Conservation (phyloP, 2,329 filamentous ascomycete species). For the Apiospora pterosperma region DNA sequence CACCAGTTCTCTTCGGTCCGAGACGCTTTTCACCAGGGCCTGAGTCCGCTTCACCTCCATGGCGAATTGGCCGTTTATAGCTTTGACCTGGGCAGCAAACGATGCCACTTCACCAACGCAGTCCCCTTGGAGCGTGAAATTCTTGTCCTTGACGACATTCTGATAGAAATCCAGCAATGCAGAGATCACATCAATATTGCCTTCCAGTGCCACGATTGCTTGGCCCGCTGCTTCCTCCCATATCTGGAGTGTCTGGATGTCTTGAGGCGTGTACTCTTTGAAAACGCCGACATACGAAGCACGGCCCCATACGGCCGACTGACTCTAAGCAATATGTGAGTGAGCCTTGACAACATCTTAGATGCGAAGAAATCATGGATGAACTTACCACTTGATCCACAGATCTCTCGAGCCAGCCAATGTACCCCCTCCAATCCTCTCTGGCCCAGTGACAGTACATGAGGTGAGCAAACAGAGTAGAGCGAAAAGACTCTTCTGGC, state of each 20-base stretch:
- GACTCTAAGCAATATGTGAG: background rate
- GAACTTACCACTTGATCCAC: constrained; percentile 26
- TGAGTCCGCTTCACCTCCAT: constrained; percentile 33
- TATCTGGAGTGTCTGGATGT: constrained; percentile 33
- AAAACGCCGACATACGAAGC: background rate
- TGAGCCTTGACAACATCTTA: constrained; percentile 7
- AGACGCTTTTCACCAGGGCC: constrained; percentile 29
- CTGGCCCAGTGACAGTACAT: constrained; percentile 36
- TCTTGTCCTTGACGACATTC: constrained; percentile 14
- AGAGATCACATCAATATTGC: constrained; percentile 34
- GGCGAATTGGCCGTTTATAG: constrained; percentile 31
- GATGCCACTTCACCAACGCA: constrained; percentile 20
- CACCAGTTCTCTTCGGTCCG: constrained; percentile 32
- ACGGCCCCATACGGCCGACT: background rate
- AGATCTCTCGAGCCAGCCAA: constrained; percentile 33
- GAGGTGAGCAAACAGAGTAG: constrained; percentile 33
- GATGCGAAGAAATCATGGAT: background rate
- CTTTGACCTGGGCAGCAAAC: constrained; percentile 27
- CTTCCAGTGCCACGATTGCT: constrained; percentile 31
- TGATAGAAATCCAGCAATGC: constrained; percentile 27
- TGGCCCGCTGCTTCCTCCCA: constrained; percentile 34
- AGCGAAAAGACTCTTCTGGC: constrained; percentile 28
- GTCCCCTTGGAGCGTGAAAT: constrained; percentile 17
- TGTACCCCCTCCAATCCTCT: constrained; percentile 39
- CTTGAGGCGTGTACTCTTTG: constrained; percentile 16